Percentiles rank a stretch among this genome's conserved stretches.
Evolutionary conservation across 495 filamentous ascomycete species (phyloP).

Genomic region (Lindgomyces ingoldianus): DNA sequence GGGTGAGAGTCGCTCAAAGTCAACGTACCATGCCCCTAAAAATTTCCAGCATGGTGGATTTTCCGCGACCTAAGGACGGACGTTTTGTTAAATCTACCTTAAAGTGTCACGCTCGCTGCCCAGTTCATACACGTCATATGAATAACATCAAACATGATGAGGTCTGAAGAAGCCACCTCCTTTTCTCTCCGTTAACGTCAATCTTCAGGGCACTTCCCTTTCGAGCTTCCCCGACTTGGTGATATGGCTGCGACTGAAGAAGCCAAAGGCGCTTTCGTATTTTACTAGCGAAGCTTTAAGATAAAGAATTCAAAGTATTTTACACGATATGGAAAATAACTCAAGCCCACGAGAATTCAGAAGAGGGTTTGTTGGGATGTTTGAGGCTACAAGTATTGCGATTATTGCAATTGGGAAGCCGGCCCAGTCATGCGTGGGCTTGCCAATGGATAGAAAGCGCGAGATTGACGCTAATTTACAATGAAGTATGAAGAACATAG

Average conservation of each 20-base stretch:
- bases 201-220: background rate
- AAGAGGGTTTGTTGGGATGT: slow-evolving; percentile 9
- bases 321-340: slow-evolving; percentile 13
- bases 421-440: slow-evolving; percentile 11
- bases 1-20: too few relatives aligned
- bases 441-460: background rate
- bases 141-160: background rate
- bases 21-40: too few relatives aligned
- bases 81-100: too few relatives aligned
- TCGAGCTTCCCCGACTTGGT: background rate
- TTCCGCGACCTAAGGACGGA: too few relatives aligned
- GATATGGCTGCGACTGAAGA: background rate
- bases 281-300: background rate
- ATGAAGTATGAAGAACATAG: slow-evolving; percentile 18
- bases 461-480: background rate
- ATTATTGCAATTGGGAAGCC: slow-evolving; percentile 3
- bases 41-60: too few relatives aligned
- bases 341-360: slow-evolving; percentile 1
- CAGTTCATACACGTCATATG: background rate
- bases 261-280: background rate
- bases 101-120: too few relatives aligned
- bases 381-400: slow-evolving; percentile 13
- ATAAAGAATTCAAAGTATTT: slow-evolving; percentile 1
- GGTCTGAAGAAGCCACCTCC: background rate
- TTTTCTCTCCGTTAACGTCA: background rate